Conservation (phyloP, 139 green algal species). For the Volvox reticuliferus region DNA sequence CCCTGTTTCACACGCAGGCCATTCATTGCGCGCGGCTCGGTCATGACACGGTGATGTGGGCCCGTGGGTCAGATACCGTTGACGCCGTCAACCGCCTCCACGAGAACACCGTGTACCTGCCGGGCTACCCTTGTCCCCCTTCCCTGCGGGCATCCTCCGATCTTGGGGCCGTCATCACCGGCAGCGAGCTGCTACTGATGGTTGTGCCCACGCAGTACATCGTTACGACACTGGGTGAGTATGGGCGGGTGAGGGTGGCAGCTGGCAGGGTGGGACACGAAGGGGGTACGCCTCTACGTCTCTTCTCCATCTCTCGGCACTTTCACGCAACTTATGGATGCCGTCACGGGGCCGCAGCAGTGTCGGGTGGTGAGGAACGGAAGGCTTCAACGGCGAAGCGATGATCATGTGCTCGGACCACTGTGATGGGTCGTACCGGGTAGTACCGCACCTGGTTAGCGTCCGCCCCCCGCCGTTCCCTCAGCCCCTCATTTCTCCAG, state of each 20-base stretch:
- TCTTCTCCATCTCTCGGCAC: no score
- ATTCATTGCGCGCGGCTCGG: constrained; percentile 76
- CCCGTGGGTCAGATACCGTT: constrained; percentile 69
- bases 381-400: no score
- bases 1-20: background rate
- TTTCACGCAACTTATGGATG: no score
- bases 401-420: no score
- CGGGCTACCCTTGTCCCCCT: constrained; percentile 66
- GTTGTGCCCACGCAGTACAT: constrained; percentile 90
- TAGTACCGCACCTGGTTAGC: no score
- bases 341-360: no score
- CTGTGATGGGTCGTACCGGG: no score
- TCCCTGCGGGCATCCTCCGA: constrained; percentile 65
- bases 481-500: no score
- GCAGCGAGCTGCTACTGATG: constrained; percentile 81
- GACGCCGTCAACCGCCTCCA: constrained; percentile 71
- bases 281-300: no score
- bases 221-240: constrained; percentile 66
- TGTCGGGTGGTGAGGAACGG: no score
- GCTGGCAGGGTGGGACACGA: background rate
- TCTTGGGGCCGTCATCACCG: constrained; percentile 50
- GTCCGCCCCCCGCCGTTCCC: no score
- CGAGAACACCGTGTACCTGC: constrained; percentile 77
- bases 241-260: constrained; percentile 18
- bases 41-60: constrained; percentile 79